Evolutionary conservation across 352 stramenopile genomes (phyloP), one percentile per base, ranked within the genome.

Genomic region (Phytophthora melonis): DNA sequence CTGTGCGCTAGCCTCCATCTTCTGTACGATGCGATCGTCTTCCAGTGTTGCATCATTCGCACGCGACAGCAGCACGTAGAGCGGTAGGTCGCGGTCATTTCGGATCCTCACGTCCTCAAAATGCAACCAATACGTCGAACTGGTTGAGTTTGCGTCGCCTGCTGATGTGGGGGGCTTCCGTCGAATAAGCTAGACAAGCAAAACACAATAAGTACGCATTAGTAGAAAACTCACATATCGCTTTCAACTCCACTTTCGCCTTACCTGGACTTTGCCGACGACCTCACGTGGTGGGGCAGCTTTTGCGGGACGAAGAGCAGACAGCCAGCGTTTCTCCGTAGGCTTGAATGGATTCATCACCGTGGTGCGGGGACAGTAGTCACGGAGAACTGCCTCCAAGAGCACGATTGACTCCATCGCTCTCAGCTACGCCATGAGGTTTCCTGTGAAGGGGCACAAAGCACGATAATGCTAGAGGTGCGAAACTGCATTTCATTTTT

Each of bases 41-140:
- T 78, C 72, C 30, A 82, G 53, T 23, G 13, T 36, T 52, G 55
- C 4, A 5, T 74, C 68, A 1, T 74, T 63, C 1, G 63, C 61
- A 2, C 76, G 77, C 1, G 81, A 92, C 23, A 94, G 74, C 19
- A 93, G 72, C 30, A 93, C 84, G 25, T 81, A 92, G 2, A 90
- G 69, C 36, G 83, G 84, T 39, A 89, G 70, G 32, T 87, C 76
- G 6, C 77, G 79, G n/a, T 88, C 81, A 63, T 93, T 93, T n/a
- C 70, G 70, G 34, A 94, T 66, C 1, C 13, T 56, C 1, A 93
- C 76, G n/a, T 88, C 69, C 25, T 85, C 23, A 59, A 94, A 92
- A 11, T 75, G 87, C 32, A 94, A 68, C 75, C 69, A 89, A 67
- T 84, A 84, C 32, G 68, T 81, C 16, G 58, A 7, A n/a, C 62